Base-by-base conservation (phyloP, 495 filamentous ascomycete species). In the Trichoderma asperelloides region DNA sequence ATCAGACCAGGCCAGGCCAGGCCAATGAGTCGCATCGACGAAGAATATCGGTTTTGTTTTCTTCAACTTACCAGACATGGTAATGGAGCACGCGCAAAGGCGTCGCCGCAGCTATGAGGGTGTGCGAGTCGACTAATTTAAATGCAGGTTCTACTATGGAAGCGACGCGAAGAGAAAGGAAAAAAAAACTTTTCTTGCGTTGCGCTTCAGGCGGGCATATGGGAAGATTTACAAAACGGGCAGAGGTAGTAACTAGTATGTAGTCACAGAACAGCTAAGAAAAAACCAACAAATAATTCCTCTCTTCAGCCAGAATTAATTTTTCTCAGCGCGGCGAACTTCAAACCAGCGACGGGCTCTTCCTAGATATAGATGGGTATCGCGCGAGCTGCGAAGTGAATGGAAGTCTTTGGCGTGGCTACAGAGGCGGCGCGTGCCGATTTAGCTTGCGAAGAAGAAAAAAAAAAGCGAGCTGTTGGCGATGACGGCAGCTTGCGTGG, bases 401-500 rank as follows among this genome's bases (percentile, higher is more conserved):
- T 23, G 49, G 18, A 21, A 16, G 18, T 23, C 21, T 27, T 57
- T 27, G 18, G 23, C 49, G n/a, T 6, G 5, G 27, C 27, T 60
- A 30, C 23, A 60, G 23, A 28, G 55, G 55, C 27, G n/a, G 55
- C 55, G 55, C 55, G 55, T 60, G 55, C 55, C 55, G 55, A 60
- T 30, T 60, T 60, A 30, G 27, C 55, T 27, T 60, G 47, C 28
- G 55, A 60, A 3, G 23, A 60, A 18, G 23, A 15, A 25, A 60
- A 30, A 60, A 60, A 60, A 60, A 30, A 60, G 28, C 27, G 8
- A 60, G 12, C 55, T 15, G 55, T 60, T 60, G 55, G 55, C 30
- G 55, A 60, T 60, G 55, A 60, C 55, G 55, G 55, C 55, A 60
- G 55, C 55, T 60, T 60, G 55, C 55, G 55, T 60, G 55, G 55